Base-by-base conservation (phyloP, 2,329 filamentous ascomycete genomes). In the Alternaria brassicae region DNA sequence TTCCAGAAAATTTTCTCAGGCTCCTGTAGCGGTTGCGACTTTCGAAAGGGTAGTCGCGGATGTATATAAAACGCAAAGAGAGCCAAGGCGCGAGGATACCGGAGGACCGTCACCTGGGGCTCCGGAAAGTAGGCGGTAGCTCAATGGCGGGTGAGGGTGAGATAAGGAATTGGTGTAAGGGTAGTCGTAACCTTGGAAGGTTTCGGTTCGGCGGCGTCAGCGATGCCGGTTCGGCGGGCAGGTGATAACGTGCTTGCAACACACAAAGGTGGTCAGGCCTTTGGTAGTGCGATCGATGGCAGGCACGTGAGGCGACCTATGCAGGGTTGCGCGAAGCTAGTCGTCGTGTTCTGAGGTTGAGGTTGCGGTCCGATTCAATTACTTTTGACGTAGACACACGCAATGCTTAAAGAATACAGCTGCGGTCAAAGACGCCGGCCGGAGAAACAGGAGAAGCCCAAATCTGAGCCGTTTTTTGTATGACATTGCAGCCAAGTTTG, bases 381-480 rank as follows among this genome's bases (percentile, higher is more conserved):
- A 50, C 52, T 45, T 56, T 59, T 59, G 56, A 59, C 56, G 56
- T 59, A 28, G 56, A 56, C 32, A 48, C 21, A 19, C 34, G 42
- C 56, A 54, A 53, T 39, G 47, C 39, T 44, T 37, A 41, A 41
- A 41, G 34, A 32, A 37, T 25, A 59, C 39, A 36, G 53, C 55
- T 57, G 62, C 54, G 55, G 65, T 63, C 40, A 52, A 53, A 44
- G 56, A 40, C 50, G 65, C 58, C 25, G 40, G 47, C 52, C 53
- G 74, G 74, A 77, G 73, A 77, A 63, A 62, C 68, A 74, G 73
- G 74, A 77, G 73, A 77, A 70, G 67, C 45, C 36, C 44, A 52
- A 65, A 49, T 25, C 56, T 65, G 41, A 58, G 58, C 60, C 53
- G 58, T 58, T 61, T 48, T 60, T 74, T 53, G 73, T 73, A 68